Evolutionary conservation across 805 yeast genomes (phyloP), one percentile per base, ranked within the genome.

Genomic region (Yarrowia sp.): DNA sequence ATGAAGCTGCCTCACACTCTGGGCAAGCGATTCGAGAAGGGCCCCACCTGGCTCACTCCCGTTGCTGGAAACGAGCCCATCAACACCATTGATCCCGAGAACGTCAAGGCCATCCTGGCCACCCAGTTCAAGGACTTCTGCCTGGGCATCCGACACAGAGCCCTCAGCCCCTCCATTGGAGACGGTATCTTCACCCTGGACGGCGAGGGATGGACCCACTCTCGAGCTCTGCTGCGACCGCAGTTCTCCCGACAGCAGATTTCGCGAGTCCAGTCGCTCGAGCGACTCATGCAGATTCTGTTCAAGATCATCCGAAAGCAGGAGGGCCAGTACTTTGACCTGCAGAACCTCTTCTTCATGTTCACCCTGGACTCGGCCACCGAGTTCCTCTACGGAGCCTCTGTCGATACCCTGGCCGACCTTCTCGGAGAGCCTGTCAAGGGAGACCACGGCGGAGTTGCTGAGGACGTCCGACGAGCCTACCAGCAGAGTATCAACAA

Each of bases 131-230:
- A 70, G 56, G 75, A 38, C 53, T 74, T 65, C 60, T 65, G 65
- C 14, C 65, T 74, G 25, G 75, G 73, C 0, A 24, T 42, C 6
- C 67, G 77, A 4, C 60, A 66, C 44, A 46, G 39, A 18, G 66
- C 66, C n/a, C 65, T 74, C 32, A 60, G 47, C 16, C 73, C 72
- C 9, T 51, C 73, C n/a, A 64, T 74, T 14, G 76, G 76, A 12
- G 65, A 67, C 27, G 77, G 77, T 0, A 74, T 74, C 55, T 74
- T 74, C 66, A 74, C 76, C 2, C 67, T 71, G 32, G 70, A 69
- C 47, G 74, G 75, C n/a, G 67, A 66, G 29, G 71, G 69, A 18
- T 74, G 77, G 77, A 67, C 70, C 42, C 76, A 74, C 55, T 71
- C 76, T 10, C 65, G 77, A 13, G 68, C 72, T 1, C 60, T 74